Percentiles rank a stretch among this genome's conserved stretches.
phyloP scores from a whole-genome alignment of 2,329 filamentous ascomycete species.

The Cyphellophora attinorum region DNA sequence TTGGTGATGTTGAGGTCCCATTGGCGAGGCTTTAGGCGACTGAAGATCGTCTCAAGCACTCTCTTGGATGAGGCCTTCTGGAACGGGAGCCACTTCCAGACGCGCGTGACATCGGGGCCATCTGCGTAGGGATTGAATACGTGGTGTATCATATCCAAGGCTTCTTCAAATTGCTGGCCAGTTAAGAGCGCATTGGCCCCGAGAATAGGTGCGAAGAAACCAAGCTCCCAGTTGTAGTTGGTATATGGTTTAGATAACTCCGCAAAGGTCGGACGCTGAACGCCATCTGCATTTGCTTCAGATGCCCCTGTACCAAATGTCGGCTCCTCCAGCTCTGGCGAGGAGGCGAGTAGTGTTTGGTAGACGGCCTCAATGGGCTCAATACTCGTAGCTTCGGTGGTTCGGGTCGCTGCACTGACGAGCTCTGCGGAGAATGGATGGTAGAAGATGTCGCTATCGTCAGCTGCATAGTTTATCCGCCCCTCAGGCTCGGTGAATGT shows the following conservation, averaged over 20 bases:
- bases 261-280: too few relatives aligned
- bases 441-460: too few relatives aligned
- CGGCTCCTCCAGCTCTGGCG: too few relatives aligned
- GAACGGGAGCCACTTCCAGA: not conserved
- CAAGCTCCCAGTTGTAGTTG: slow-evolving; percentile 25
- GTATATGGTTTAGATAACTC: slow-evolving; percentile 17
- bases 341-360: too few relatives aligned
- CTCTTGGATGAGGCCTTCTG: not conserved
- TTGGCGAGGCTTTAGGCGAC: not conserved
- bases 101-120: not conserved
- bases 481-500: too few relatives aligned
- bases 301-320: too few relatives aligned
- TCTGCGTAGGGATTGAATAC: slow-evolving; percentile 19
- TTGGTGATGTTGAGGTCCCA: slow-evolving; percentile 4
- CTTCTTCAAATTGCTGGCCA: slow-evolving; percentile 19
- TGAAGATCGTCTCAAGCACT: not conserved
- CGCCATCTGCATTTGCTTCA: too few relatives aligned
- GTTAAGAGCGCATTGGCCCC: slow-evolving; percentile 13
- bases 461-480: too few relatives aligned
- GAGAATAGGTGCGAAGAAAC: slow-evolving; percentile 14
- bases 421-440: too few relatives aligned
- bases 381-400: too few relatives aligned
- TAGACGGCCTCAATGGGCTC: too few relatives aligned
- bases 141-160: slow-evolving; percentile 12
- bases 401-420: too few relatives aligned